These are phyloP conservation scores for Magnolia sinica DNA, from an alignment of 164 flowering plant genomes.

Conservation along the genomic window DNA sequence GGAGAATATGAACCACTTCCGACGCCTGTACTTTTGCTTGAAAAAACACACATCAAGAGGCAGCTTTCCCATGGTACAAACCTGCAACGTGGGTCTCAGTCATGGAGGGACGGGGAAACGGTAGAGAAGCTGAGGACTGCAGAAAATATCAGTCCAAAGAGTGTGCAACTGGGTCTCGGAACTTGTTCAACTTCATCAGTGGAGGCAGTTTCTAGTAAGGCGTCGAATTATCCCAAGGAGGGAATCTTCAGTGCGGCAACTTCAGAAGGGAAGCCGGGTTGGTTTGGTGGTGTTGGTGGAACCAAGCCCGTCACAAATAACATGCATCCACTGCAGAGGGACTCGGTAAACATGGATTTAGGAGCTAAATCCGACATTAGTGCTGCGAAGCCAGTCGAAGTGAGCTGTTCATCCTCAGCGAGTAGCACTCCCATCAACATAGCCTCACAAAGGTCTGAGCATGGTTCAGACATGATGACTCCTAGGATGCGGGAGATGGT, in stretches of 20 bases:
- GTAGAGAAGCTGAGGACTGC: conserved; percentile 3
- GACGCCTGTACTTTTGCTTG: conserved; percentile 57
- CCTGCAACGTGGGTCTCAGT: conserved; percentile 14
- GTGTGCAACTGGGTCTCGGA: conserved; percentile 8
- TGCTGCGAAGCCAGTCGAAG: conserved; percentile 39
- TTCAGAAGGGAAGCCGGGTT: conserved; percentile 31
- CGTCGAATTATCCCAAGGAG: conserved; percentile 27
- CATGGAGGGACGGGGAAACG: conserved; percentile 25
- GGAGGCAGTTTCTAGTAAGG: conserved; percentile 6
- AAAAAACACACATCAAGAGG: conserved; percentile 26
- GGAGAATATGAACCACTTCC: conserved; percentile 88
- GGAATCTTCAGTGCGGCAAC: conserved; percentile 20
- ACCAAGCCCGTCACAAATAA: conserved; percentile 11
- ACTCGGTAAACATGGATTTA: conserved; percentile 9
- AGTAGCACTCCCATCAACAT: conserved; percentile 24
- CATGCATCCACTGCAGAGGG: conserved; percentile 25
- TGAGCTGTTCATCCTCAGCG: conserved; percentile 32
- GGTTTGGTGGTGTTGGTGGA: conserved; percentile 23
- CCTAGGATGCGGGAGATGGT: conserved; percentile 36
- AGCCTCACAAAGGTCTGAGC: conserved; percentile 29
- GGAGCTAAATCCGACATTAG: conserved; percentile 25
- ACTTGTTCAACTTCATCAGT: conserved; percentile 9
- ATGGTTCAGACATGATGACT: conserved; percentile 27
- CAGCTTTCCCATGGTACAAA: conserved; percentile 26
- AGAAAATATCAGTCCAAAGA: conserved; percentile 1